These are phyloP conservation scores for Clarireedia monteithiana DNA, from an alignment of 2,329 filamentous ascomycete genomes.

Conservation along the genomic window DNA sequence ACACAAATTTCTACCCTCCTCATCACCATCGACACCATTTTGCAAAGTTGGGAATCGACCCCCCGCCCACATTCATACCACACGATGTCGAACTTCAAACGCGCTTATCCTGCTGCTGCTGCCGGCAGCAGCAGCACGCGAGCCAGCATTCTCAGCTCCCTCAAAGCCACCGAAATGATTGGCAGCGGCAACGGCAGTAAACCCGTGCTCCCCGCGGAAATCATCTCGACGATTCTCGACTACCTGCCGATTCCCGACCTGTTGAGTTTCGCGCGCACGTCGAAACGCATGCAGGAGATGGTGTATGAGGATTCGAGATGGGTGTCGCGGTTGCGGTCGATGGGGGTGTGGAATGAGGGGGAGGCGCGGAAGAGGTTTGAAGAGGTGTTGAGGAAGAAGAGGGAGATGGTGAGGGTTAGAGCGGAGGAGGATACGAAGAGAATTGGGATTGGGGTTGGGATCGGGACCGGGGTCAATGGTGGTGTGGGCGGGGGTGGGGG, in stretches of 20 bases:
- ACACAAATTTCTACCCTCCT: not conserved
- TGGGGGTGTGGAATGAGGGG: conserved; percentile 86
- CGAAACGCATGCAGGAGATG: conserved; percentile 89
- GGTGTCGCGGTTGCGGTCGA: conserved; percentile 76
- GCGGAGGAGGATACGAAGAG: conserved; percentile 29
- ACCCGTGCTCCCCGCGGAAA: conserved; percentile 78
- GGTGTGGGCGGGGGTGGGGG: conserved; percentile 10
- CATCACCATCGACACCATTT: not conserved
- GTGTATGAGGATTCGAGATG: conserved; percentile 96
- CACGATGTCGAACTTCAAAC: conserved; percentile 39
- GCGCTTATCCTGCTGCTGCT: conserved; percentile 24
- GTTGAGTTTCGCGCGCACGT: conserved; percentile 76
- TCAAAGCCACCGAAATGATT: conserved; percentile 75
- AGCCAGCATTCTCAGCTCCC: conserved; percentile 60
- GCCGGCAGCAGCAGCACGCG: conserved; percentile 23
- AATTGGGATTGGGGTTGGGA: conserved; percentile 25
- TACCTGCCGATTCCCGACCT: conserved; percentile 81
- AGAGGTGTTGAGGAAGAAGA: conserved; percentile 53
- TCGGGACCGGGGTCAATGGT: conserved; percentile 1
- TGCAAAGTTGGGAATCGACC: too few relatives aligned
- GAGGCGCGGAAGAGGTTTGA: conserved; percentile 80
- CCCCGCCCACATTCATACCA: not conserved
- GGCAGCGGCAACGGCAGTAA: conserved; percentile 49
- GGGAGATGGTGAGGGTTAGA: conserved; percentile 46
- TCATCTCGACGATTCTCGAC: conserved; percentile 80